Evolutionary conservation across 2,329 filamentous ascomycete species (phyloP).

Genomic region (Cryphonectria japonica): DNA sequence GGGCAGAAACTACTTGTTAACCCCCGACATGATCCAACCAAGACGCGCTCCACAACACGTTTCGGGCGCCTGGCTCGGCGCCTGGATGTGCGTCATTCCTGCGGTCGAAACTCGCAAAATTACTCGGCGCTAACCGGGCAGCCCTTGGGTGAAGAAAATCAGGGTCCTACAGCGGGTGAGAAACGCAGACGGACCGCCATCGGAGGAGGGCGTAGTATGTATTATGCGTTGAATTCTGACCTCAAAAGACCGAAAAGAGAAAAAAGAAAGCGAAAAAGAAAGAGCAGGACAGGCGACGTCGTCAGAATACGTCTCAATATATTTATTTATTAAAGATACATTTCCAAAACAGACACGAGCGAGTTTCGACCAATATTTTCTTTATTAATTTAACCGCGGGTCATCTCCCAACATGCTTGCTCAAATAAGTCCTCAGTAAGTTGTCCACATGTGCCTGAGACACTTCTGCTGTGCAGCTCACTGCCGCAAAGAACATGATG

Average conservation of each 20-base stretch:
- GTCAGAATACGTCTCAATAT: not conserved
- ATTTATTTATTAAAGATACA: too few relatives aligned
- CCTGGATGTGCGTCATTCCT: not conserved
- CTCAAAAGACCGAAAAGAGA: too few relatives aligned
- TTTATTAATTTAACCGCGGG: too few relatives aligned
- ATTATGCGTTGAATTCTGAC: not conserved
- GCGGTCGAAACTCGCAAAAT: conserved; percentile 25
- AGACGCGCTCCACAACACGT: conserved; percentile 23
- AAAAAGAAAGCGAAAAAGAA: not conserved
- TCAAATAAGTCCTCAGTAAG: not conserved
- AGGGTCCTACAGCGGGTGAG: not conserved
- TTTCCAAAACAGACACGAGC: too few relatives aligned
- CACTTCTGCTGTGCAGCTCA: not conserved
- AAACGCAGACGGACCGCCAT: conserved; percentile 13
- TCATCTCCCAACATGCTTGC: not conserved
- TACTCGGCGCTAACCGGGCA: conserved; percentile 23
- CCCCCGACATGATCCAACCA: conserved; percentile 3
- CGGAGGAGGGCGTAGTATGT: conserved; percentile 10
- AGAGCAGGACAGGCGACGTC: not conserved
- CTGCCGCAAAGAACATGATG: not conserved
- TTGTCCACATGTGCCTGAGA: not conserved
- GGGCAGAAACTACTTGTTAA: conserved; percentile 1
- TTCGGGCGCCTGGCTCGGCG: conserved; percentile 16
- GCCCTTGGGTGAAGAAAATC: not conserved
- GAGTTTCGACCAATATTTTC: too few relatives aligned